Evolutionary conservation across 805 yeast genomes (phyloP), one percentile per base, ranked within the genome.

Genomic region (Kodamaea laetipori): DNA sequence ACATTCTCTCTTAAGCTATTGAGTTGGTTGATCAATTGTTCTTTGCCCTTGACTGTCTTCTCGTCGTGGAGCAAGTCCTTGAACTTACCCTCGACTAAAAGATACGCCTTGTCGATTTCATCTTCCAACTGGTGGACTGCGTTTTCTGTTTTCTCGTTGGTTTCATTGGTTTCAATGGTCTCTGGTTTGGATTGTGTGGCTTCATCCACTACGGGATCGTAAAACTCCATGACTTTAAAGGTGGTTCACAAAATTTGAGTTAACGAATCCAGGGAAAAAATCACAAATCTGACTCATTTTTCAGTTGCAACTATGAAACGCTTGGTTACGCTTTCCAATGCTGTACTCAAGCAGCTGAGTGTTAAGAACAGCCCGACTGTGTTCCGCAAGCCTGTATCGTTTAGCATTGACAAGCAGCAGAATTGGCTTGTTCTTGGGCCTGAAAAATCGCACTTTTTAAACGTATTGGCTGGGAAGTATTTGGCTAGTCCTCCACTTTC

Each of bases 391-490:
- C 67, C 67, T 13, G 56, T 69, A 21, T 16, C 50, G 4, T 67
- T 69, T 41, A 55, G 51, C 21, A 42, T 69, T 10, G 23, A 36
- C 6, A 44, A 53, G 25, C 55, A 62, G 3, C 48, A 61, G 8
- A 55, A 49, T 19, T 68, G 68, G 69, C 62, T 64, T 6, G 47
- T 69, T 8, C 37, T 57, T 12, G 77, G 76, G 2, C 58, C 82
- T 1, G 52, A 61, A 19, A 86, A 83, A 60, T 63, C 81, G 0
- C 71, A 70, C 13, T 68, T 87, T 17, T 63, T 87, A 19, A 71
- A 73, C 38, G 66, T 76, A 0, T 47, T 86, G n/a, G 76, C 87
- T 0, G 82, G 84, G 2, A 71, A 76, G 35, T 75, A 69, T 51
- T 49, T 77, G 6, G 63, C 80, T 0, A 69, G 64, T 2, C 89